Percentiles rank a stretch among this genome's conserved stretches.
These are phyloP conservation scores for Cucurbita moschata DNA, from an alignment of 306 rosid species.

Conservation along the genomic window DNA sequence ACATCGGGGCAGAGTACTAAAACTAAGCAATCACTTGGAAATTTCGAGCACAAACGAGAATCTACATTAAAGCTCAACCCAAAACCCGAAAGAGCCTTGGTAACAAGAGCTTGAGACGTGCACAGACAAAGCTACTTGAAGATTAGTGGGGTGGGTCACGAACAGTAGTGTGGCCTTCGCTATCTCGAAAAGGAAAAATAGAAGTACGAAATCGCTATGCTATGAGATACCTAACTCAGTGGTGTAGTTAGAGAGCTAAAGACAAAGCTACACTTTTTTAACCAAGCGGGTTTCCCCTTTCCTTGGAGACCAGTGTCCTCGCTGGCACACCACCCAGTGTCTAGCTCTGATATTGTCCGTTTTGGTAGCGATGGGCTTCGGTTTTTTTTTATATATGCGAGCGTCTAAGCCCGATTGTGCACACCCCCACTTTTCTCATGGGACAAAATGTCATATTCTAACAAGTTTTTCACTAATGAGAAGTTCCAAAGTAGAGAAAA, in stretches of 20 bases:
- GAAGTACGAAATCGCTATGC: neutral
- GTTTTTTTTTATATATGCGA: too few species aligned
- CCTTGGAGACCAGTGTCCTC: too few species aligned
- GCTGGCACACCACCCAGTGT: too few species aligned
- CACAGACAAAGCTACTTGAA: neutral
- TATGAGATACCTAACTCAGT: neutral
- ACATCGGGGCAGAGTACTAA: neutral
- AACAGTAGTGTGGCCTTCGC: neutral
- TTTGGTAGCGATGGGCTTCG: too few species aligned
- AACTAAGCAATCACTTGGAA: neutral
- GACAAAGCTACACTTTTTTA: neutral
- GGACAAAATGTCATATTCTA: neutral
- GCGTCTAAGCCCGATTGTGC: neutral
- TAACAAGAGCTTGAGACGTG: neutral
- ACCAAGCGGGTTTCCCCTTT: neutral
- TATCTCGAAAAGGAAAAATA: neutral
- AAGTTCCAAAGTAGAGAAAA: neutral
- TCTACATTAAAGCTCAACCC: neutral
- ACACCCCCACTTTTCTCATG: neutral
- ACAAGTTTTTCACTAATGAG: neutral
- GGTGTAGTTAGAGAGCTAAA: neutral
- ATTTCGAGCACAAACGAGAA: neutral
- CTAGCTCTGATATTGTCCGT: too few species aligned
- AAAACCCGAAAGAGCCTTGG: neutral
- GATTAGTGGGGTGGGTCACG: neutral